Conservation (phyloP, 176 grass and related monocot species). For the Eragrostis curvula region DNA sequence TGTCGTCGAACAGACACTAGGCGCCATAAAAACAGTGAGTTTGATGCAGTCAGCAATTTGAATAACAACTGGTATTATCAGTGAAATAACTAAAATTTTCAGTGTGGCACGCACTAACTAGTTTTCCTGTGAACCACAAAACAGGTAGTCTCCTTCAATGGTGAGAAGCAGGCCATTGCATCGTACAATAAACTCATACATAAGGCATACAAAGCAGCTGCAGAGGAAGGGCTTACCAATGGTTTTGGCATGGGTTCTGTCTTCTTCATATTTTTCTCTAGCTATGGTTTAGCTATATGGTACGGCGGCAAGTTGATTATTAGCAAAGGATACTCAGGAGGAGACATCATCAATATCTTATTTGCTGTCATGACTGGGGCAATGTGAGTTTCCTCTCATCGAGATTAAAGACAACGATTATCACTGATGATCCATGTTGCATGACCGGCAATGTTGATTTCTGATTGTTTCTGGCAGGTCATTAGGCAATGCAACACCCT, state of each 20-base stretch:
- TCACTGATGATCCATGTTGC: neutral
- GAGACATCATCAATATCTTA: conserved; percentile 57
- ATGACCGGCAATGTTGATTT: neutral
- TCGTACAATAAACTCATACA: conserved; percentile 62
- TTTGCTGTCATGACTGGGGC: conserved; percentile 65
- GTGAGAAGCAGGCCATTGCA: conserved; percentile 64
- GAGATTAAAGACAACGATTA: neutral
- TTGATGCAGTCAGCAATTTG: neutral
- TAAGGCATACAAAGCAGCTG: conserved; percentile 56
- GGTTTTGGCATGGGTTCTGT: conserved; percentile 64
- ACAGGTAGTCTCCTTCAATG: conserved; percentile 76
- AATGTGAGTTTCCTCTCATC: conserved; percentile 47
- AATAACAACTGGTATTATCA: neutral
- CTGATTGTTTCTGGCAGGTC: conserved; percentile 52
- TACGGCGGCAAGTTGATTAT: conserved; percentile 67
- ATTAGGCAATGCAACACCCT: conserved; percentile 76
- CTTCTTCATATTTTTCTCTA: conserved; percentile 60
- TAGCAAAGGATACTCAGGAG: conserved; percentile 71
- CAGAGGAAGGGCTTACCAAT: conserved; percentile 55
- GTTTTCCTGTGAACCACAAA: neutral
- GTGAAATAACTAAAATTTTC: conserved; percentile 15
- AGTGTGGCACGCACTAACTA: neutral
- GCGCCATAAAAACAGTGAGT: conserved; percentile 80
- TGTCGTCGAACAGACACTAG: conserved; percentile 80
- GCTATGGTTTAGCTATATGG: conserved; percentile 66